Base-by-base conservation (phyloP, 441 rosid species). In the Gossypium lobatum region DNA sequence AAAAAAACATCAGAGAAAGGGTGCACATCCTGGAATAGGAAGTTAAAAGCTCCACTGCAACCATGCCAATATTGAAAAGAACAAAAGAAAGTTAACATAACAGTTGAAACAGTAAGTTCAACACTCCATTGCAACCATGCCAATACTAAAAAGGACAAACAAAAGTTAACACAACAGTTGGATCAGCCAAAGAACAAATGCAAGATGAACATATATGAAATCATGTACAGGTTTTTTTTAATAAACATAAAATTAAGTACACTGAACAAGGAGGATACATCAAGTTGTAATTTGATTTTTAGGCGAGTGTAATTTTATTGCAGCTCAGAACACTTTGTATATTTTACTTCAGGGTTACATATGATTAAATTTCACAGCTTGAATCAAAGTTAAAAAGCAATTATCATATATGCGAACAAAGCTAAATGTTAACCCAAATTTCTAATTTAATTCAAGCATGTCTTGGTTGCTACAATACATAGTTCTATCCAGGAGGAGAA, bases 1-100 rank as follows among this genome's bases (percentile, higher is more conserved):
- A 28, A 81, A 78, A 62, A 63, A 11, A 55, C 31, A 72, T 82
- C 71, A 89, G 81, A 50, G 8, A 58, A 67, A n/a, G 26, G 48
- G 54, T 7, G 18, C 64, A 0, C 59, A 62, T 55, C 53, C 62
- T 52, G 4, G 0, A 69, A 60, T 42, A 50, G 34, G 16, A 73
- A 20, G 63, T 45, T 50, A 21, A 13, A 34, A 23, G 37, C 72
- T 66, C 21, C 26, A 57, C 5, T 18, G 52, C 77, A 70, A 61
- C 37, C 55, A 61, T 50, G 31, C 34, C 34, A 16, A 21, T 26
- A 9, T n/a, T 17, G 39, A 75, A 14, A 45, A 10, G 4, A 34
- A 23, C 42, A 73, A 11, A 69, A 20, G 37, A 21, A 2, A 52
- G 23, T 45, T 23, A 26, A 16, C 45, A 67, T 0, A 23, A 55